Base-by-base conservation (phyloP, 1,284 basidiomycete genomes). In the Pseudomicrostroma phylloplanum region DNA sequence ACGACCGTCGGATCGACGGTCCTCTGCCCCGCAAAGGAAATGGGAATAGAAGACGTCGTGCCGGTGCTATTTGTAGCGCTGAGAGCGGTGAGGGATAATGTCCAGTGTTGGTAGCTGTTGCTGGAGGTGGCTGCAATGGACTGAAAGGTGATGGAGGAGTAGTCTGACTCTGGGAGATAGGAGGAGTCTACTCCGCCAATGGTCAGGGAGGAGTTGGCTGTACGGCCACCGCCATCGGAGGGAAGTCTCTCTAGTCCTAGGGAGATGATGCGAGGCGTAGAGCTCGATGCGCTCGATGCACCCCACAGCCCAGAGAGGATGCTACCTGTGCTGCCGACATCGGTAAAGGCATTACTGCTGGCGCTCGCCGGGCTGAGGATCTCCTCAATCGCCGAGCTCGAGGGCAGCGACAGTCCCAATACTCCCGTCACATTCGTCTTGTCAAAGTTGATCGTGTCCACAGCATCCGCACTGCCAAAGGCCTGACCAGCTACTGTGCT, bases 231-330 rank as follows among this genome's bases (percentile, higher is more conserved):
- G 21, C 73, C 73, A 26, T 74, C 69, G 56, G 72, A 70, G 21
- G 72, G 69, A 19, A 73, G 66, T 2, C 72, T 63, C 55, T 76
- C 70, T 13, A 76, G 57, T 13, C 73, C 73, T 23, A 76, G 55
- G 51, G 64, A 67, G 51, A 76, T 61, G 64, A 67, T 74, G 51
- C 72, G 63, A 4, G 30, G 30, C 23, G 67, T 57, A 9, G 68
- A 68, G 1, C 59, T 56, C 21, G 57, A 61, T 21, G 64, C 63
- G 26, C 59, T 61, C 42, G 51, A 19, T 4, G 15, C 17, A 12
- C 64, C 51, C 73, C 73, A 76, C 19, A 74, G 63, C 17, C 72
- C 72, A 4, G 72, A 59, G 4, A 76, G 65, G 25, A 74, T 58
- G 48, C 62, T 61, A 43, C 72, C 73, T 4, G 73, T 72, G 26